These are phyloP conservation scores for Colletotrichum destructivum DNA, from an alignment of 2,329 filamentous ascomycete genomes.

Conservation along the genomic window DNA sequence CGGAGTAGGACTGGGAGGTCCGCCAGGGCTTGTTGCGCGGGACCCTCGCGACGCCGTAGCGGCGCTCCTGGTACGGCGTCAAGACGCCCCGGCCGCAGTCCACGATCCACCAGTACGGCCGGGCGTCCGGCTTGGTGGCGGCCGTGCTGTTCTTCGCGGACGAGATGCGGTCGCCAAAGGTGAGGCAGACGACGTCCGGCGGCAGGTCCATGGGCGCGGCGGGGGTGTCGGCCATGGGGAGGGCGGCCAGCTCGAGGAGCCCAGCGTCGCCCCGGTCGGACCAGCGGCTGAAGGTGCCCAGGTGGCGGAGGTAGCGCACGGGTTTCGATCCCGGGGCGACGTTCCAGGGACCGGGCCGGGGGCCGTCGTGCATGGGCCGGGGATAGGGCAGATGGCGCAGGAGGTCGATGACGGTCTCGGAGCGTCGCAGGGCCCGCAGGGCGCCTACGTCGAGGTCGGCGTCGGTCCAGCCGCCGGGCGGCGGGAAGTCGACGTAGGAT, in stretches of 20 bases:
- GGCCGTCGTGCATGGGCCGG: conserved; percentile 38
- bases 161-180: conserved; percentile 18
- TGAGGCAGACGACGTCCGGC: conserved; percentile 27
- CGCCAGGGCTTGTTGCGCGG: conserved; percentile 41
- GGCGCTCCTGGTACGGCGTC: conserved; percentile 25
- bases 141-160: background rate
- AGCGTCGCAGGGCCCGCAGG: conserved; percentile 34
- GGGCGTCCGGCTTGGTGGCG: background rate
- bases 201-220: conserved; percentile 37
- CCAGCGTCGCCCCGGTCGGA: conserved; percentile 38
- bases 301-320: conserved; percentile 39
- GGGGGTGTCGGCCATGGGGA: conserved; percentile 19
- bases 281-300: conserved; percentile 32
- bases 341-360: conserved; percentile 39
- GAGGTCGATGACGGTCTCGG: conserved; percentile 36
- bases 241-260: conserved; percentile 30
- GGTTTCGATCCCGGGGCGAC: conserved; percentile 29
- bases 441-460: conserved; percentile 37
- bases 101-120: conserved; percentile 38
- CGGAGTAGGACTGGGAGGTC: conserved; percentile 20
- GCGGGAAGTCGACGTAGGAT: conserved; percentile 30
- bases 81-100: conserved; percentile 33
- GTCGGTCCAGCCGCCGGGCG: conserved; percentile 35
- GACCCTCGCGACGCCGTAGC: conserved; percentile 24
- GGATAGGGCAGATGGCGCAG: conserved; percentile 40